Conservation (phyloP, 495 filamentous ascomycete species). For the Stereocaulon alpinum region DNA sequence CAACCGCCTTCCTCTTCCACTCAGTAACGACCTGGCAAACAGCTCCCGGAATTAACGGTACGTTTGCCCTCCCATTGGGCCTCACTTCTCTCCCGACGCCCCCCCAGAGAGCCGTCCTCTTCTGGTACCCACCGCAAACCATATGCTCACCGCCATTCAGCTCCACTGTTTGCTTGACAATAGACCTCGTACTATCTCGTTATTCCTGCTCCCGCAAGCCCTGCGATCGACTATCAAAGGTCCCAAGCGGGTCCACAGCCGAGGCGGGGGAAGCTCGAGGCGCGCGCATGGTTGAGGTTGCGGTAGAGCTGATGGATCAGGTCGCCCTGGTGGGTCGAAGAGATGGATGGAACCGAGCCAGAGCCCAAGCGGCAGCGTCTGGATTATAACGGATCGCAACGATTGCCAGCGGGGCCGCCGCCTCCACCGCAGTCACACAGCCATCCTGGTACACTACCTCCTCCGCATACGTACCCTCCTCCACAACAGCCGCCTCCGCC, state of each 20-base stretch:
- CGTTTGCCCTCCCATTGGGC: neutral
- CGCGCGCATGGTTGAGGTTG: conserved; percentile 8
- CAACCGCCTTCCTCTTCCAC: neutral
- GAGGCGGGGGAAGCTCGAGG: neutral
- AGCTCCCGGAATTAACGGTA: neutral
- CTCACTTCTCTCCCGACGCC: neutral
- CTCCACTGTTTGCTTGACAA: neutral
- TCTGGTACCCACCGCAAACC: neutral
- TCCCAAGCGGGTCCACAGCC: neutral
- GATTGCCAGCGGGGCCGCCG: conserved; percentile 19
- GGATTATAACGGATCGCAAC: conserved; percentile 20
- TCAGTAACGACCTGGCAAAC: neutral
- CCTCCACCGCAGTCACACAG: conserved; percentile 17
- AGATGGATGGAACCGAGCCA: conserved; percentile 23
- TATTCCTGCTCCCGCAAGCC: conserved; percentile 1
- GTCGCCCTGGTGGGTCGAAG: conserved; percentile 12
- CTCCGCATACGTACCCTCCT: conserved; percentile 16
- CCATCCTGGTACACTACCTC: conserved; percentile 14
- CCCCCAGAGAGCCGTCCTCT: neutral
- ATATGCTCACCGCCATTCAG: conserved; percentile 6
- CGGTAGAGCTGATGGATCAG: conserved; percentile 19
- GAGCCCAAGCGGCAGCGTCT: conserved; percentile 22
- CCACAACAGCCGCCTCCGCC: conserved; percentile 17
- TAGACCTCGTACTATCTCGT: neutral
- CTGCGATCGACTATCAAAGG: neutral